These are phyloP conservation scores for Pascua sp. DNA, from an alignment of 1,284 basidiomycete genomes.

Conservation along the genomic window DNA sequence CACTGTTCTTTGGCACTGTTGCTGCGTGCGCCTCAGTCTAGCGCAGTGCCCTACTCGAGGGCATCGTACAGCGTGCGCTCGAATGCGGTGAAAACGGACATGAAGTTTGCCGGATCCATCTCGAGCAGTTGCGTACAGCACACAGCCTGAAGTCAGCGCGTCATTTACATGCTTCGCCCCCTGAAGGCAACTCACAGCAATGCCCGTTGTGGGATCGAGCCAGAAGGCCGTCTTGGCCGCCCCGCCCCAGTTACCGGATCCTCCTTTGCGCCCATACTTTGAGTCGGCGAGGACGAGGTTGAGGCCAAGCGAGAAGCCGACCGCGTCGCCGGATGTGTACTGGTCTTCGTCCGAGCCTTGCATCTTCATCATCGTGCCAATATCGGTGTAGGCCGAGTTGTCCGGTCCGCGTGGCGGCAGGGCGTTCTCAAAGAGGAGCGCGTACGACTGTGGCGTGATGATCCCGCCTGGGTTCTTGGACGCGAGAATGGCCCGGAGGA, in stretches of 20 bases:
- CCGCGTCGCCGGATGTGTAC: not conserved
- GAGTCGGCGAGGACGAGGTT: conserved; percentile 13
- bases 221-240: conserved; percentile 27
- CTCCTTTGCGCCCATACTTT: conserved; percentile 17
- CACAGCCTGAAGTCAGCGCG: conserved; percentile 5
- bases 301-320: conserved; percentile 14
- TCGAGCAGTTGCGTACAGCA: conserved; percentile 8
- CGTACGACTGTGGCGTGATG: not conserved
- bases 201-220: conserved; percentile 29
- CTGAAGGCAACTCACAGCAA: conserved; percentile 9
- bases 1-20: no score
- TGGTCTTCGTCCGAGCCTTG: not conserved
- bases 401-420: conserved; percentile 8
- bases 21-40: no score
- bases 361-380: conserved; percentile 9
- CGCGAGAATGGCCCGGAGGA: conserved; percentile 18
- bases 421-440: conserved; percentile 23
- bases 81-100: not conserved
- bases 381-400: conserved; percentile 8
- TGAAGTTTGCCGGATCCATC: not conserved
- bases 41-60: not conserved
- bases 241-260: conserved; percentile 23
- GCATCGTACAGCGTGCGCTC: conserved; percentile 10
- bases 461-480: not conserved
- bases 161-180: no score